phyloP scores from a whole-genome alignment of 2,329 filamentous ascomycete genomes.

The Dothidotthia symphoricarpi region DNA sequence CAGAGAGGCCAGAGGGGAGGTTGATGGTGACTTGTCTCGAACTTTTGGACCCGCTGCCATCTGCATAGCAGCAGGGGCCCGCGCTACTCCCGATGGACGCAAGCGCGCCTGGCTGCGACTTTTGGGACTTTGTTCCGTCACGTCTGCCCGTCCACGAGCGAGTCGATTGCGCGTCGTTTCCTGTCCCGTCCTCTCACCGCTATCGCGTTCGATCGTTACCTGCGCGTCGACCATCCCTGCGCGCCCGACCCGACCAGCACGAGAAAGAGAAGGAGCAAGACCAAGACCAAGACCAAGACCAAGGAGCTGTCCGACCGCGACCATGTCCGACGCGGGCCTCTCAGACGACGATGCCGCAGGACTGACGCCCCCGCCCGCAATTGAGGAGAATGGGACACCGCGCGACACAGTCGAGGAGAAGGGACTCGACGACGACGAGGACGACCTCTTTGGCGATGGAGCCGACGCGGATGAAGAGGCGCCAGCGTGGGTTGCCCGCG shows the following conservation, averaged over 20 bases:
- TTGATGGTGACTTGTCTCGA: slow-evolving; percentile 36
- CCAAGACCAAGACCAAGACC: too few relatives aligned
- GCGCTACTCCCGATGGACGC: slow-evolving; percentile 22
- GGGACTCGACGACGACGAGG: slow-evolving; percentile 39
- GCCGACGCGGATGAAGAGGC: slow-evolving; percentile 36
- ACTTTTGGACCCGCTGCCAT: slow-evolving; percentile 30
- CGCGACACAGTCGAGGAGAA: slow-evolving; percentile 35
- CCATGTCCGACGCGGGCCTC: slow-evolving; percentile 42
- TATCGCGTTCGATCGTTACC: too few relatives aligned
- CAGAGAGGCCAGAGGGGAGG: slow-evolving; percentile 17
- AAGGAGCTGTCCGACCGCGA: too few relatives aligned
- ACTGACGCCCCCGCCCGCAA: slow-evolving; percentile 30
- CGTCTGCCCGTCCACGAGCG: too few relatives aligned
- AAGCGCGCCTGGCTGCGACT: slow-evolving; percentile 11
- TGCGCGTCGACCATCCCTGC: too few relatives aligned
- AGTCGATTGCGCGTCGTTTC: too few relatives aligned
- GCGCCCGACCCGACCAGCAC: too few relatives aligned
- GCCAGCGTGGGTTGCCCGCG: slow-evolving; percentile 28
- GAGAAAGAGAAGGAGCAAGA: too few relatives aligned
- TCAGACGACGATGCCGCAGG: slow-evolving; percentile 40
- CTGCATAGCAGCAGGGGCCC: slow-evolving; percentile 34
- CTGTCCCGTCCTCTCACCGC: too few relatives aligned
- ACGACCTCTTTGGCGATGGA: slow-evolving; percentile 50
- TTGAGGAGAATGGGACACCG: slow-evolving; percentile 30
- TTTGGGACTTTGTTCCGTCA: background rate